Evolutionary conservation across 805 yeast species (phyloP).

Genomic region (Diddensiella santjacobensis): DNA sequence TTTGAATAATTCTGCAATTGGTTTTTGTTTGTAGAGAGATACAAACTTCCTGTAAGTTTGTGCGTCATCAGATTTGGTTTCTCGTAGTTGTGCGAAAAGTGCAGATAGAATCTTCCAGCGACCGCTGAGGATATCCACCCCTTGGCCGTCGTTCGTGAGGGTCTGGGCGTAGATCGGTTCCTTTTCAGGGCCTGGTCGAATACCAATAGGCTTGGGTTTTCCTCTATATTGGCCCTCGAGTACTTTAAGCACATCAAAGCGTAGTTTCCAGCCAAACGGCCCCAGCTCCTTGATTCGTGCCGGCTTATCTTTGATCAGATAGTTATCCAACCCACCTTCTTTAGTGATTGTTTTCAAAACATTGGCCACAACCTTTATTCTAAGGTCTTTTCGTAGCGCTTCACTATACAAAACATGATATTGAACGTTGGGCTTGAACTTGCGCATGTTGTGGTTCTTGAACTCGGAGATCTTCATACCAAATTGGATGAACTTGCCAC

Average conservation of each 20-base stretch:
- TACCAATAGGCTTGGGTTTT: slow-evolving; percentile 37
- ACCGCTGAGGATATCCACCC: slow-evolving; percentile 54
- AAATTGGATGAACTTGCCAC: slow-evolving; percentile 75
- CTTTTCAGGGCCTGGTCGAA: slow-evolving; percentile 32
- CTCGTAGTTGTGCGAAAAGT: slow-evolving; percentile 31
- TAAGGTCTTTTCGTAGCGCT: slow-evolving; percentile 53
- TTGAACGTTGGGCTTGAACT: slow-evolving; percentile 79
- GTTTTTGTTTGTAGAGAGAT: slow-evolving; percentile 40
- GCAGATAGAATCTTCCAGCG: slow-evolving; percentile 55
- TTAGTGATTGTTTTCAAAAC: slow-evolving; percentile 83
- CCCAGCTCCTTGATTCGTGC: slow-evolving; percentile 93
- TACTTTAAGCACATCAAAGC: slow-evolving; percentile 62
- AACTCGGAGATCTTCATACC: slow-evolving; percentile 80
- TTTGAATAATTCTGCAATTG: slow-evolving; percentile 47
- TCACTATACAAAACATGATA: slow-evolving; percentile 81
- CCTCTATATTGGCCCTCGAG: slow-evolving; percentile 41
- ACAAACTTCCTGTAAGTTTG: slow-evolving; percentile 48
- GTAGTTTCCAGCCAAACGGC: slow-evolving; percentile 84
- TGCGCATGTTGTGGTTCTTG: slow-evolving; percentile 65
- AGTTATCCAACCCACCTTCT: slow-evolving; percentile 94
- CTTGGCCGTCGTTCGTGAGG: slow-evolving; percentile 38
- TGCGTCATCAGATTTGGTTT: slow-evolving; percentile 41
- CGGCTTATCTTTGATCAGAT: slow-evolving; percentile 78
- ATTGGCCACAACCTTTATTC: slow-evolving; percentile 65
- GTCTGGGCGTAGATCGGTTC: slow-evolving; percentile 50